Evolutionary conservation across 176 grass and related monocot species (phyloP).

Genomic region (Oryza longistaminata): DNA sequence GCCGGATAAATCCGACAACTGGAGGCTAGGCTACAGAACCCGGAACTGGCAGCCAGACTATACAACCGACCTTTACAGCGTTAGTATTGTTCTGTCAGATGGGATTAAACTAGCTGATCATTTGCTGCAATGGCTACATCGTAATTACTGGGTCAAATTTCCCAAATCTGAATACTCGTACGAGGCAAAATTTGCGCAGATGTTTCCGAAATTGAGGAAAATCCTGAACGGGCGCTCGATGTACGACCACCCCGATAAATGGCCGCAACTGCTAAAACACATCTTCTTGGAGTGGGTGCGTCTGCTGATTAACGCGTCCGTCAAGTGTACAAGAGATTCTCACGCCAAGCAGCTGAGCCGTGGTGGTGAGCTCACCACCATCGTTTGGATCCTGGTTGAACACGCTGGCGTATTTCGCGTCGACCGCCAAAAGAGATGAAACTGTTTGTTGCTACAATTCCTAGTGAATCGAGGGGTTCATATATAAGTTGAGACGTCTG

Average conservation of each 20-base stretch:
- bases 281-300: constrained; percentile 16
- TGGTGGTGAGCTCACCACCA: constrained; percentile 6
- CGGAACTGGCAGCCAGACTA: not conserved
- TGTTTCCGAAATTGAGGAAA: not conserved
- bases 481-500: too few species aligned
- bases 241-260: too few species aligned
- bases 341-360: constrained; percentile 20
- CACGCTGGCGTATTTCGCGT: not conserved
- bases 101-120: not conserved
- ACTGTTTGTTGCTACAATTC: too few species aligned
- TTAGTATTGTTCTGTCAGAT: not conserved
- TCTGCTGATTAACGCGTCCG: not conserved
- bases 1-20: not conserved
- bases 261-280: not conserved
- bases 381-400: constrained; percentile 3
- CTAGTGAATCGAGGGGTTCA: too few species aligned
- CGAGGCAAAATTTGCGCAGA: not conserved
- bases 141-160: not conserved
- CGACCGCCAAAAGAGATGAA: not conserved
- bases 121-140: not conserved
- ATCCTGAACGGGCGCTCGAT: not conserved
- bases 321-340: not conserved
- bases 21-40: not conserved
- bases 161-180: not conserved
- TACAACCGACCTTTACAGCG: not conserved